These are phyloP conservation scores for Saccharomyces hybrid DNA, from an alignment of 1,139 yeast genomes.

Conservation along the genomic window DNA sequence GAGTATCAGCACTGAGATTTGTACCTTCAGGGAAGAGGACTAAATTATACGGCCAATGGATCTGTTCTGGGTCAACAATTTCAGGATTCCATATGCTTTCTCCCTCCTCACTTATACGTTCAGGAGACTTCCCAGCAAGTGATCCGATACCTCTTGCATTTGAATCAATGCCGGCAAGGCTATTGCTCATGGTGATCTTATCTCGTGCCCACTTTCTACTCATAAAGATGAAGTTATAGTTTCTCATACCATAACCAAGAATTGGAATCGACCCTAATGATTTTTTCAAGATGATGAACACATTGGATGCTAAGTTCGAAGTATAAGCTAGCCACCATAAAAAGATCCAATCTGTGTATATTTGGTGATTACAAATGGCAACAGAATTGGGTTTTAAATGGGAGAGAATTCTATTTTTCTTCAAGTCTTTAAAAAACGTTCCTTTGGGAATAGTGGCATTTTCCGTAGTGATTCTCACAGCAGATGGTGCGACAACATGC, in stretches of 20 bases:
- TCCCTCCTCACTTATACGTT: conserved; percentile 17
- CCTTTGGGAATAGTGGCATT: conserved; percentile 23
- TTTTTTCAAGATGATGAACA: conserved; percentile 69
- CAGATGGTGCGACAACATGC: conserved; percentile 28
- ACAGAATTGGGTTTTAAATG: conserved; percentile 20
- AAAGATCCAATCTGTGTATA: conserved; percentile 90
- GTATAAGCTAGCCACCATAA: conserved; percentile 83
- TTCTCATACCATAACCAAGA: conserved; percentile 81
- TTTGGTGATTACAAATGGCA: conserved; percentile 69
- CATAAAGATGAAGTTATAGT: conserved; percentile 70
- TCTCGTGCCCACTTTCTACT: conserved; percentile 77
- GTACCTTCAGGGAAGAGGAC: conserved; percentile 94
- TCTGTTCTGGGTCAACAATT: conserved; percentile 30
- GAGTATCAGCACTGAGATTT: conserved; percentile 62
- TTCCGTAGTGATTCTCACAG: conserved; percentile 28
- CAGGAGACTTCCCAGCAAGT: conserved; percentile 38
- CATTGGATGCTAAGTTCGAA: conserved; percentile 52
- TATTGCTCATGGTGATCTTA: conserved; percentile 48
- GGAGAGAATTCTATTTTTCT: conserved; percentile 20
- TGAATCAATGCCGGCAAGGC: conserved; percentile 49
- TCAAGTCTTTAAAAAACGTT: conserved; percentile 18
- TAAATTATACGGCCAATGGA: conserved; percentile 43
- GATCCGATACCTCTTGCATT: conserved; percentile 42
- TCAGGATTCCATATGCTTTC: conserved; percentile 23
- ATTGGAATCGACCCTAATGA: conserved; percentile 69